Conservation (phyloP, 2,329 filamentous ascomycete genomes). For the Cercospora sp. region DNA sequence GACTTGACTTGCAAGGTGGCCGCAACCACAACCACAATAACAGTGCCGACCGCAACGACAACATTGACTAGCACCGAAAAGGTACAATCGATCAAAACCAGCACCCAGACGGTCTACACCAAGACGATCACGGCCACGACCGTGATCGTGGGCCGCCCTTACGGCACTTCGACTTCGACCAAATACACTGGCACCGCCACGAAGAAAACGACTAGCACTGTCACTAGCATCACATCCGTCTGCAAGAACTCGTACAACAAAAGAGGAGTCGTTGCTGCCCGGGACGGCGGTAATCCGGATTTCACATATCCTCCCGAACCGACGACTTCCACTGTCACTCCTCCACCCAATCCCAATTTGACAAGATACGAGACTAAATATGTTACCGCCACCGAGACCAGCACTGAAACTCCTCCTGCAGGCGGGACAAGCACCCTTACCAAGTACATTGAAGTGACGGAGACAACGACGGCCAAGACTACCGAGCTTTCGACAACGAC, state of each 20-base stretch:
- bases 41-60: not conserved
- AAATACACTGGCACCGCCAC: not conserved
- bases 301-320: conserved; percentile 2
- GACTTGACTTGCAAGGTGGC: not conserved
- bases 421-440: not conserved
- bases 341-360: not conserved
- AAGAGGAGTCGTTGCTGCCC: not conserved
- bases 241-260: conserved; percentile 3
- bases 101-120: conserved; percentile 2
- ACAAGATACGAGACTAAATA: not conserved
- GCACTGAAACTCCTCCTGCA: not conserved
- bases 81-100: not conserved
- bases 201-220: not conserved
- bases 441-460: not conserved
- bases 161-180: not conserved
- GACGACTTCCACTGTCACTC: not conserved
- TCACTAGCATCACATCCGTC: not conserved
- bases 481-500: not conserved
- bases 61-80: not conserved
- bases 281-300: conserved; percentile 1
- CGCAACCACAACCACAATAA: not conserved
- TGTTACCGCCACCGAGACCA: not conserved
- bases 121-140: not conserved
- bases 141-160: not conserved
- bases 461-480: not conserved